These are phyloP conservation scores for Crataegus laevigata DNA, from an alignment of 306 rosid species.

Conservation along the genomic window DNA sequence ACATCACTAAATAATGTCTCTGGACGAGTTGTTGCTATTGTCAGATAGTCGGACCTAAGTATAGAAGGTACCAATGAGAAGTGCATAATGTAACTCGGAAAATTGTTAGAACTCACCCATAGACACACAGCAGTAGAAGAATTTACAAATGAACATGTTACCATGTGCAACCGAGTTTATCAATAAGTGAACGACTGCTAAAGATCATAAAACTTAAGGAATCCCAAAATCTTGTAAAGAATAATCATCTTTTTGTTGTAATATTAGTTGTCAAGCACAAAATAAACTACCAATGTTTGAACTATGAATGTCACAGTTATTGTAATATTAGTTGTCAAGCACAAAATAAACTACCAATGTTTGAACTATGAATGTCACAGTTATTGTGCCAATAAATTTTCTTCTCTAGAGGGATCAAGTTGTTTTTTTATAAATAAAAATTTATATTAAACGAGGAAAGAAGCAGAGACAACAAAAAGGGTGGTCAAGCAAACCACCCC, in stretches of 20 bases:
- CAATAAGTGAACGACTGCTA: background rate
- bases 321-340: background rate
- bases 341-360: background rate
- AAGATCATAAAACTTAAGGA: background rate
- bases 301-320: background rate
- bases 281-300: background rate
- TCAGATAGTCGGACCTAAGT: constrained; percentile 66
- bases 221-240: background rate
- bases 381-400: background rate
- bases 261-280: background rate
- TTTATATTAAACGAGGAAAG: no score
- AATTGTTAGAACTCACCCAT: background rate
- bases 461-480: no score
- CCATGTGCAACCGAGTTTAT: background rate
- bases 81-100: constrained; percentile 1
- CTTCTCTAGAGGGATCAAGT: background rate
- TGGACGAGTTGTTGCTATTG: constrained; percentile 92
- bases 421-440: background rate
- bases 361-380: background rate
- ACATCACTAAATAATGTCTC: constrained; percentile 98
- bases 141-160: background rate
- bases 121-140: background rate
- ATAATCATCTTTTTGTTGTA: background rate
- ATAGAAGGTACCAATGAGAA: constrained; percentile 12
- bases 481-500: no score